Evolutionary conservation across 1,284 basidiomycete genomes (phyloP), one percentile per base, ranked within the genome.

Genomic region (Trichosporon ovoides): DNA sequence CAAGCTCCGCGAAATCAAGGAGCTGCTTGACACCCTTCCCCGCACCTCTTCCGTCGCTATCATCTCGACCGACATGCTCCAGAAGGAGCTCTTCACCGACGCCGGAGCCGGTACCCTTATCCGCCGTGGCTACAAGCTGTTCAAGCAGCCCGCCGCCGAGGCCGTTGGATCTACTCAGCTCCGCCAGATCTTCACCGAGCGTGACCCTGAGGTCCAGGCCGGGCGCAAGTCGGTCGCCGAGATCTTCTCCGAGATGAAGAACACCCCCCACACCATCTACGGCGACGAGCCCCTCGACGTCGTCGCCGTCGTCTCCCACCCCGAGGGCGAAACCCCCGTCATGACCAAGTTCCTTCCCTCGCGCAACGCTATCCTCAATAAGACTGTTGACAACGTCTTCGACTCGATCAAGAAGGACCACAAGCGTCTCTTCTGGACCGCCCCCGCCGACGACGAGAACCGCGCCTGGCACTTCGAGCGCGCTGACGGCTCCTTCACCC

Each of bases 1-100:
- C 79, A 98, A 98, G 81, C 84, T 99, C 54, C 88, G 95, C 66
- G 95, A 98, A 79, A 98, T 98, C 83, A 99, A 99, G 80, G 95
- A 98, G 76, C 86, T 99, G 49, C 85, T 99, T 56, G 96, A 98
- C 77, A 89, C 96, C 79, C 90, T 98, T 60, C 95, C 96, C 33
- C 92, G 96, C 66, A 90, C 96, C 3, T 97, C 95, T 19, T 97
- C 93, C 46, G 95, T 98, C 57, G 95, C 95, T 65, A 94, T 99
- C 80, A 99, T 99, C 79, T 91, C 91, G 52, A 86, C 94, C 57
- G 84, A 91, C 67, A 85, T 87, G 72, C 84, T 99, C 34, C 96
- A 79, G 78, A 94, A 95, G 79, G 96, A 98, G 80, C 87, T 98
- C 51, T 98, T 98, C 81, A 99, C 96, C 53, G 96, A 99, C 76